These are phyloP conservation scores for Tritrichomonas musculus DNA, from an alignment of 208 protist genomes.

Conservation along the genomic window DNA sequence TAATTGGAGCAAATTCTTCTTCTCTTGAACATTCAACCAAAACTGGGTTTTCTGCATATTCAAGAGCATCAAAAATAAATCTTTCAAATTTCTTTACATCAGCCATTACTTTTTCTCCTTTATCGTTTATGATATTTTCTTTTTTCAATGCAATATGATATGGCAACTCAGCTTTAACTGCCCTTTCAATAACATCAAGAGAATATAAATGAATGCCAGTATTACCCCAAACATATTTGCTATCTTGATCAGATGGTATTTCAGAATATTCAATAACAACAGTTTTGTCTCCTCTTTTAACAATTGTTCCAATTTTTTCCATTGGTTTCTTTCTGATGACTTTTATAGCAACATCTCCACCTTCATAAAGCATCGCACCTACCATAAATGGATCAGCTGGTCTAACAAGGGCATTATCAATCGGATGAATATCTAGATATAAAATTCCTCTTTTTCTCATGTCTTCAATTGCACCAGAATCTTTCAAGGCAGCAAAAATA, in stretches of 20 bases:
- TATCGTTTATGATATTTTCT: background rate
- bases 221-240: background rate
- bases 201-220: background rate
- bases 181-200: background rate
- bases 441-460: background rate
- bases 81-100: conserved; percentile 80
- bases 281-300: background rate
- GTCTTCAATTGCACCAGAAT: background rate
- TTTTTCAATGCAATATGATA: background rate
- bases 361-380: background rate
- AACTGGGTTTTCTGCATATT: conserved; percentile 53
- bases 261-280: background rate
- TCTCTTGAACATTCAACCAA: conserved; percentile 70
- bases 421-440: background rate
- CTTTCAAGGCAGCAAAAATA: background rate
- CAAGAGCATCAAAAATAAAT: conserved; percentile 93
- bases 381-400: background rate
- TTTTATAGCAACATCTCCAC: background rate
- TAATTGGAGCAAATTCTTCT: conserved; percentile 87
- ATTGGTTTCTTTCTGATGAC: background rate
- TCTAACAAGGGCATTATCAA: background rate
- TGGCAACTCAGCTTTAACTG: background rate
- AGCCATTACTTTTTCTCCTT: background rate
- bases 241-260: background rate
- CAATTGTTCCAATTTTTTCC: background rate